Conservation (phyloP, 176 grass and related monocot genomes). For the Juncus inflexus region DNA sequence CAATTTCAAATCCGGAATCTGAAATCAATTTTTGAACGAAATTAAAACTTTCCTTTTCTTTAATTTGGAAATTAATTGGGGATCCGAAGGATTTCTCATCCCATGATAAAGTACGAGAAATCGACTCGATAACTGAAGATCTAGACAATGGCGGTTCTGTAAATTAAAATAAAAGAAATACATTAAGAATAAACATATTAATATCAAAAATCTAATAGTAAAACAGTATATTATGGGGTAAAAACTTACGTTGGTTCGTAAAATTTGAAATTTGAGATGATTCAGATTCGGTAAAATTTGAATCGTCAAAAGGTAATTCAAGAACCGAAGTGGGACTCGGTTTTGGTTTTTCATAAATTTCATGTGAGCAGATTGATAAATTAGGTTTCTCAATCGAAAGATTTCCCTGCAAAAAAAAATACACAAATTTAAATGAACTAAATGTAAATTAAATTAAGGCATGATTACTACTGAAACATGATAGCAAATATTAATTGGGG, state of each 20-base stretch:
- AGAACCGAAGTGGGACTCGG: conserved; percentile 79
- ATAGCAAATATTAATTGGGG: too few species aligned
- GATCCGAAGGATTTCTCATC: conserved; percentile 40
- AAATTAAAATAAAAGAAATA: conserved; percentile 32
- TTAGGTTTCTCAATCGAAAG: conserved; percentile 35
- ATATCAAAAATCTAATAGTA: not conserved
- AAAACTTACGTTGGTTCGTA: conserved; percentile 46
- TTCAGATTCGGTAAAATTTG: conserved; percentile 36
- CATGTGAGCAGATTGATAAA: conserved; percentile 32
- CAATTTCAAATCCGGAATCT: conserved; percentile 48
- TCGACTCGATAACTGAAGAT: conserved; percentile 39
- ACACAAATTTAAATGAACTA: not conserved
- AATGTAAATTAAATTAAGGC: not conserved
- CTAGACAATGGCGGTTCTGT: conserved; percentile 34
- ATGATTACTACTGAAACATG: too few species aligned
- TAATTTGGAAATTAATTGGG: conserved; percentile 17
- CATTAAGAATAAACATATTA: not conserved
- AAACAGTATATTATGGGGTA: not conserved
- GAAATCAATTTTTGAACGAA: conserved; percentile 73
- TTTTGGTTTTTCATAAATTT: conserved; percentile 39
- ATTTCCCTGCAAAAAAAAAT: conserved; percentile 38
- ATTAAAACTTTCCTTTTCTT: conserved; percentile 43
- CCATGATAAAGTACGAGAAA: conserved; percentile 57
- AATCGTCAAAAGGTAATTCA: conserved; percentile 56
- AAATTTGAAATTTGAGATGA: conserved; percentile 41